phyloP scores from a whole-genome alignment of 768 basidiomycete species.

The Artomyces pyxidatus region DNA sequence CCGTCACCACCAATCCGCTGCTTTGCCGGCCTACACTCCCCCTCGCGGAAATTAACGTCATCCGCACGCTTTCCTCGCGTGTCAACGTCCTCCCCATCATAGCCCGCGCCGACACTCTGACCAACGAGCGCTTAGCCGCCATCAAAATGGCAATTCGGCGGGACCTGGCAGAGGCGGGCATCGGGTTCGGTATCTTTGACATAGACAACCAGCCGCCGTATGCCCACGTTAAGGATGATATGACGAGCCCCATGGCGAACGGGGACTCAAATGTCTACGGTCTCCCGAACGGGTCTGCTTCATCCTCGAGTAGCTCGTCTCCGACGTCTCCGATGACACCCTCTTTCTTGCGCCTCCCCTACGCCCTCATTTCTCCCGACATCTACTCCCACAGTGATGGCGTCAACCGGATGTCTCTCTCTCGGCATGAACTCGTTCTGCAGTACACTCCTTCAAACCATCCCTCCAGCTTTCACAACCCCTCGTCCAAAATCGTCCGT shows the following conservation, averaged over 20 bases:
- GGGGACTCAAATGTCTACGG: conserved; percentile 50
- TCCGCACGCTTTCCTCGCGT: conserved; percentile 70
- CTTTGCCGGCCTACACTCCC: conserved; percentile 63
- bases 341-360: conserved; percentile 63
- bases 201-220: conserved; percentile 47
- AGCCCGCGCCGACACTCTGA: conserved; percentile 71
- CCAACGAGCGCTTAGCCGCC: conserved; percentile 71
- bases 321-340: conserved; percentile 59
- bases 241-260: conserved; percentile 18
- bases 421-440: conserved; percentile 65
- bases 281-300: conserved; percentile 41
- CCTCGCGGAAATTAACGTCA: conserved; percentile 62
- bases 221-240: conserved; percentile 10
- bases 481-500: conserved; percentile 38
- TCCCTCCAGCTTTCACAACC: conserved; percentile 25
- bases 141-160: conserved; percentile 74
- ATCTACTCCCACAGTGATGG: conserved; percentile 81
- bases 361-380: conserved; percentile 79
- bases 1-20: conserved; percentile 64
- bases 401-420: conserved; percentile 44
- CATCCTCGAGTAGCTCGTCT: conserved; percentile 47
- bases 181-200: conserved; percentile 88
- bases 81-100: conserved; percentile 87
- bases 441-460: conserved; percentile 61
- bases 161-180: conserved; percentile 77